These are phyloP conservation scores for Yamadazyma endophytica DNA, from an alignment of 805 yeast genomes.

Conservation along the genomic window DNA sequence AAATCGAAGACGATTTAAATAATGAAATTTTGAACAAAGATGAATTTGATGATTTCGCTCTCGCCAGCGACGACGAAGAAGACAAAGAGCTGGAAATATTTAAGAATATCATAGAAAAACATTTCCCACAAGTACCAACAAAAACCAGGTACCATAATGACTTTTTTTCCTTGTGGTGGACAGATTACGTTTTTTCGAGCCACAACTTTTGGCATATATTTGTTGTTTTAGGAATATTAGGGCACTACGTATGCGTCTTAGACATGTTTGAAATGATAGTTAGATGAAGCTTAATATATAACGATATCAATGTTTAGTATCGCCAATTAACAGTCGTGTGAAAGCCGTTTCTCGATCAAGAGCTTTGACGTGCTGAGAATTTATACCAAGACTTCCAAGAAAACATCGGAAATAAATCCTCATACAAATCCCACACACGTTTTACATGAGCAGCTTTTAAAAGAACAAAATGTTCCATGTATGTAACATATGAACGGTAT, in stretches of 20 bases:
- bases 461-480: too few species aligned
- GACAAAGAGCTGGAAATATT: constrained; percentile 16
- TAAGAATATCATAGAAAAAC: constrained; percentile 28
- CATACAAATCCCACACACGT: too few species aligned
- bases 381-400: too few species aligned
- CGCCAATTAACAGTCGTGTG: too few species aligned
- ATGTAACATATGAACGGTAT: too few species aligned
- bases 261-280: constrained; percentile 57
- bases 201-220: constrained; percentile 94
- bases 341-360: too few species aligned
- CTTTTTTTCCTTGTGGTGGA: constrained; percentile 74
- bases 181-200: constrained; percentile 67
- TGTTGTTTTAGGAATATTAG: constrained; percentile 84
- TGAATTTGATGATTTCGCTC: too few species aligned
- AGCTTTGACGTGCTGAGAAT: too few species aligned
- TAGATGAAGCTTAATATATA: too few species aligned
- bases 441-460: too few species aligned
- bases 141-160: constrained; percentile 32
- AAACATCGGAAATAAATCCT: too few species aligned
- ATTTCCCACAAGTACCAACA: constrained; percentile 30
- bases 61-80: constrained; percentile 6
- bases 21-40: constrained; percentile 6
- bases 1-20: constrained; percentile 17
- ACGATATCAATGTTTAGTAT: too few species aligned
- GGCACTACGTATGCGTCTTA: constrained; percentile 78